Conservation (phyloP, 2,329 filamentous ascomycete genomes). For the Aspergillus fischeri region DNA sequence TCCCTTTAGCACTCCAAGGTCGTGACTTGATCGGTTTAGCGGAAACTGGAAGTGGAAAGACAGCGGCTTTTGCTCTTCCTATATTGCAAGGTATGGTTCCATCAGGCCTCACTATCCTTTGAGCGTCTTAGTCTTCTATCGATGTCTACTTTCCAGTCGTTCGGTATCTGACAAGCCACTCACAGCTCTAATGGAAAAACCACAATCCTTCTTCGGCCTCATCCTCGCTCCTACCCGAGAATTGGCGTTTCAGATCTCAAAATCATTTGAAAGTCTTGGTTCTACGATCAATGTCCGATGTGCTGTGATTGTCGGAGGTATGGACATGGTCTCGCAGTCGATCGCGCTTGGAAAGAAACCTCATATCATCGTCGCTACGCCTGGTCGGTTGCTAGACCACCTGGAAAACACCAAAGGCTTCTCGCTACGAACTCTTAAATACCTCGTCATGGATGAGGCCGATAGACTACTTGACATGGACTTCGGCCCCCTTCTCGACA, state of each 20-base stretch:
- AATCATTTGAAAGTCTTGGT: slow-evolving; percentile 83
- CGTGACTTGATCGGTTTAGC: slow-evolving; percentile 90
- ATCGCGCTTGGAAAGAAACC: slow-evolving; percentile 95
- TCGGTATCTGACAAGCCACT: slow-evolving; percentile 4
- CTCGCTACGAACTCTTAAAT: slow-evolving; percentile 74
- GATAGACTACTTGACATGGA: slow-evolving; percentile 89
- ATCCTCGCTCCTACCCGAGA: slow-evolving; percentile 91
- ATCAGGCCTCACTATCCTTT: neutral
- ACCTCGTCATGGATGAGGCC: slow-evolving; percentile 92
- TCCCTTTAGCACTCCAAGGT: slow-evolving; percentile 73
- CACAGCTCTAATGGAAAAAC: slow-evolving; percentile 74
- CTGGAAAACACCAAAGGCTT: slow-evolving; percentile 97
- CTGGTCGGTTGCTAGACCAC: slow-evolving; percentile 84
- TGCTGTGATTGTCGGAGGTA: slow-evolving; percentile 82
- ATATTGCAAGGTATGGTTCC: slow-evolving; percentile 63
- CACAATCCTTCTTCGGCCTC: slow-evolving; percentile 80
- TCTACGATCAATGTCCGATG: slow-evolving; percentile 82
- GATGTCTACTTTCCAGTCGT: neutral
- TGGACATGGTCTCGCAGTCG: slow-evolving; percentile 90
- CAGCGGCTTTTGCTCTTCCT: slow-evolving; percentile 87
- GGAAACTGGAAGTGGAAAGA: slow-evolving; percentile 95
- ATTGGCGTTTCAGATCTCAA: slow-evolving; percentile 83
- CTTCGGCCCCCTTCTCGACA: slow-evolving; percentile 88
- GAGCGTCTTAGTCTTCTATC: too few relatives aligned
- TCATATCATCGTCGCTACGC: slow-evolving; percentile 89